A percentile compares a stretch with the other conserved stretches of the same genome.
These are phyloP conservation scores for Didymella sp. DNA, from an alignment of 2,329 filamentous ascomycete species.

Conservation along the genomic window DNA sequence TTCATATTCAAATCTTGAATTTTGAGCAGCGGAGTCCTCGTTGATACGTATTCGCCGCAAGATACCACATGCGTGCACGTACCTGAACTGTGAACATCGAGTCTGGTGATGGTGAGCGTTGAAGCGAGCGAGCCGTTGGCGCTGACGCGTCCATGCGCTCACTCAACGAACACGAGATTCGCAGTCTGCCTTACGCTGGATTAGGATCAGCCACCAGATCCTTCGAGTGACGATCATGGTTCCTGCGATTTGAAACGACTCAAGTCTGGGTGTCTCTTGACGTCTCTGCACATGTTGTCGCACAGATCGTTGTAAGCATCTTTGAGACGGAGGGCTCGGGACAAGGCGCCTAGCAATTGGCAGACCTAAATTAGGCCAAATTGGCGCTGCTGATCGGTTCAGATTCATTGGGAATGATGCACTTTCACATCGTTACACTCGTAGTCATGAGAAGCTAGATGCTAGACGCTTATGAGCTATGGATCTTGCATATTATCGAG, in stretches of 20 bases:
- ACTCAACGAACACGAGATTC: conserved; percentile 3
- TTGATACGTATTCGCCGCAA: not conserved
- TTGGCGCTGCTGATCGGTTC: not conserved
- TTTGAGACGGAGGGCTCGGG: not conserved
- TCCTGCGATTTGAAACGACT: not conserved
- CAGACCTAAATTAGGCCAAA: not conserved
- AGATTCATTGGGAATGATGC: too few species aligned
- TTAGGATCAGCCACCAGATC: not conserved
- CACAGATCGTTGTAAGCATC: not conserved
- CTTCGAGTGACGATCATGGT: not conserved
- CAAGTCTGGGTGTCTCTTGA: not conserved
- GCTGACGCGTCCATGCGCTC: conserved; percentile 8
- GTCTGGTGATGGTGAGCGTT: not conserved
- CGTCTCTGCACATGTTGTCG: not conserved
- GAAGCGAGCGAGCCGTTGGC: not conserved
- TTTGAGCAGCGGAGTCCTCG: not conserved
- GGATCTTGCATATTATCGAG: not conserved
- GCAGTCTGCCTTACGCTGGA: not conserved
- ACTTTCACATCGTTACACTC: not conserved
- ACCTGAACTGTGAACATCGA: not conserved
- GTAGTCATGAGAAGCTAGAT: too few species aligned
- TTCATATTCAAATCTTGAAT: not conserved
- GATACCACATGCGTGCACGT: not conserved
- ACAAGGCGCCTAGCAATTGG: conserved; percentile 2
- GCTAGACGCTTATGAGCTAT: not conserved